phyloP scores from a whole-genome alignment of 2,329 filamentous ascomycete species.

The Cercospora nicotianae region DNA sequence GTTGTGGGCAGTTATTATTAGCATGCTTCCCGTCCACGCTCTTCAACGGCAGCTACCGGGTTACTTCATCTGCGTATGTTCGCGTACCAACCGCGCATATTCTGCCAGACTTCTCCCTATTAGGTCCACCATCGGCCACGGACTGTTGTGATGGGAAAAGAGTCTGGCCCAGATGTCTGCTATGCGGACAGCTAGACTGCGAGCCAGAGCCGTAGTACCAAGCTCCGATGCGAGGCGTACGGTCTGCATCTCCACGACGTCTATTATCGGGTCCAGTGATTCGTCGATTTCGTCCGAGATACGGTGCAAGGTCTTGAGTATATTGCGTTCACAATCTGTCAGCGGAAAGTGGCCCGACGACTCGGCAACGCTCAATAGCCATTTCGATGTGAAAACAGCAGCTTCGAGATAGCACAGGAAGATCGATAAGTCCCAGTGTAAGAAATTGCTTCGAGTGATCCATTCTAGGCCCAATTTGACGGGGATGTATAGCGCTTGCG shows the following conservation, averaged over 20 bases:
- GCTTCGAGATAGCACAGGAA: conserved; percentile 7
- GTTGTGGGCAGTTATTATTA: neutral
- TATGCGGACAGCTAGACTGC: conserved; percentile 1
- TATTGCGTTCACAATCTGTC: conserved; percentile 1
- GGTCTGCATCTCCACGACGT: neutral
- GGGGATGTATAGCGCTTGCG: conserved; percentile 9
- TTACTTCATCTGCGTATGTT: neutral
- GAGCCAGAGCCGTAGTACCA: neutral
- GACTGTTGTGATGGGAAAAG: conserved; percentile 2
- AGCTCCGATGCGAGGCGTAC: neutral
- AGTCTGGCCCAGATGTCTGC: neutral
- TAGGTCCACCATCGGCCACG: conserved; percentile 7
- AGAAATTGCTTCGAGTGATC: neutral
- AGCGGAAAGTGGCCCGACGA: neutral
- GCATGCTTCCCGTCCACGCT: neutral
- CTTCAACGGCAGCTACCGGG: neutral
- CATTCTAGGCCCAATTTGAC: conserved; percentile 10
- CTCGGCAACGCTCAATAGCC: conserved; percentile 1
- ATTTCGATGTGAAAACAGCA: conserved; percentile 6
- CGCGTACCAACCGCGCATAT: neutral
- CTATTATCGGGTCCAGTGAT: neutral
- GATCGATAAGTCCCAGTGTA: conserved; percentile 5
- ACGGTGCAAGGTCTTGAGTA: neutral
- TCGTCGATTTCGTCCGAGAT: conserved; percentile 3
- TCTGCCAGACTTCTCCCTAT: conserved; percentile 1